Percentiles rank a stretch among this genome's conserved stretches.
These are phyloP conservation scores for Lathyrus oleraceus DNA, from an alignment of 306 rosid species.

Conservation along the genomic window DNA sequence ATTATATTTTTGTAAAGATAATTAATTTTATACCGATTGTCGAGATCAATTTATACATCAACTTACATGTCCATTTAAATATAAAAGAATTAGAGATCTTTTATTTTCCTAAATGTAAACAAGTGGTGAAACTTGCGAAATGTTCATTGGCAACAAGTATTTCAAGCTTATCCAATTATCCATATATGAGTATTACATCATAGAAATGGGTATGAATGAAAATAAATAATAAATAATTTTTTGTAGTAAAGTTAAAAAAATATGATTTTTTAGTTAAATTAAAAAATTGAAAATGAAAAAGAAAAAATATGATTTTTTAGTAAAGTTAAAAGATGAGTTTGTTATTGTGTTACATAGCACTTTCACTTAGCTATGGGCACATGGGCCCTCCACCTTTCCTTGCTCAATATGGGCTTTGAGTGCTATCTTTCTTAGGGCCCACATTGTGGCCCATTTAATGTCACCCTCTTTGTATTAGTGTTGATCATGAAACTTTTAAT, in stretches of 20 bases:
- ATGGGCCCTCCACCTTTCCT: slow-evolving; percentile 59
- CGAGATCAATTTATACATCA: too few relatives aligned
- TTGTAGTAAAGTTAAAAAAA: not conserved
- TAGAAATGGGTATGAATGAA: slow-evolving; percentile 52
- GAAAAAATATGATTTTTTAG: not conserved
- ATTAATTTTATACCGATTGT: too few relatives aligned
- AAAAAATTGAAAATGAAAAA: slow-evolving; percentile 14
- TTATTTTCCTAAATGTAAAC: not conserved
- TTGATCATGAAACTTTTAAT: slow-evolving; percentile 28
- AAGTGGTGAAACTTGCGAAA: slow-evolving; percentile 32
- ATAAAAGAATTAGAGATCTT: too few relatives aligned
- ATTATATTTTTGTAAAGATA: too few relatives aligned
- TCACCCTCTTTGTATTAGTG: slow-evolving; percentile 23
- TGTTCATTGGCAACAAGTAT: slow-evolving; percentile 30
- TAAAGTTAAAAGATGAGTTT: slow-evolving; percentile 37
- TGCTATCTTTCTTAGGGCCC: slow-evolving; percentile 56
- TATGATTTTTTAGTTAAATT: not conserved
- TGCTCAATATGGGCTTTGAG: slow-evolving; percentile 54
- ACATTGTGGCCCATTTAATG: slow-evolving; percentile 46
- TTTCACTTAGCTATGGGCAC: slow-evolving; percentile 49
- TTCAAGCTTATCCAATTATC: slow-evolving; percentile 64
- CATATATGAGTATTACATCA: slow-evolving; percentile 47
- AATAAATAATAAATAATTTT: not conserved
- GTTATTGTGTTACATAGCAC: slow-evolving; percentile 33
- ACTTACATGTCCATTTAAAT: too few relatives aligned